Evolutionary conservation across 345 rosid genomes (phyloP), one percentile per base, ranked within the genome.

Genomic region (Populus davidiana): DNA sequence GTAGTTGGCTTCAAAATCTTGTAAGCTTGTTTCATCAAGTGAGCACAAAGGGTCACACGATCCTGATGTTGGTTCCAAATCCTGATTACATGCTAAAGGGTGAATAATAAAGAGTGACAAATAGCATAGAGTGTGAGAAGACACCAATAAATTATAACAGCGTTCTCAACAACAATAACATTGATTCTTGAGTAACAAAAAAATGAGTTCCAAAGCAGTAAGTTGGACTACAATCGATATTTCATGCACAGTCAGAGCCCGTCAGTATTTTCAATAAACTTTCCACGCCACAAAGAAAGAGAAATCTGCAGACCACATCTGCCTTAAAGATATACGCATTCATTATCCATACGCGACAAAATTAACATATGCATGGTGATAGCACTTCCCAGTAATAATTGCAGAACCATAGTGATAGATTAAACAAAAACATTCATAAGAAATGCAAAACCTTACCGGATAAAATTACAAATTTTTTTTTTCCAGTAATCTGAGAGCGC

Each of bases 31-130:
- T 78, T 96, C 99, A 78, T 93, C 98, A 75, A 96, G 83, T 11
- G 99, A 93, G 65, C 98, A 92, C 61, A 93, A 76, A 56, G 98
- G 98, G 79, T 96, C 99, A 84, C 98, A 92, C 39, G 91, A 52
- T 81, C 94, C 92, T 79, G 89, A 84, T 73, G 81, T 67, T 67
- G 88, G 71, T 71, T 82, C 31, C 64, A 89, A 77, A 78, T 89
- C 93, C 98, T 96, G 92, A 64, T 73, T 31, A 82, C 70, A 84
- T 66, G 68, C 73, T 66, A 76, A 75, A 75, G 67, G 49, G 63
- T 81, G 77, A 82, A 36, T 44, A 21, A 6, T 27, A 70, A 70
- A 77, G 39, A 21, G 31, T 18, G 38, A 63, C 33, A 38, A 50
- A 68, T 21, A 38, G 56, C 69, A 29, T 20, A 38, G 43, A 82